Percentiles rank a stretch among this genome's conserved stretches.
These are phyloP conservation scores for Oenanthe sinensis DNA, from an alignment of 129 eudicot genomes.

Conservation along the genomic window DNA sequence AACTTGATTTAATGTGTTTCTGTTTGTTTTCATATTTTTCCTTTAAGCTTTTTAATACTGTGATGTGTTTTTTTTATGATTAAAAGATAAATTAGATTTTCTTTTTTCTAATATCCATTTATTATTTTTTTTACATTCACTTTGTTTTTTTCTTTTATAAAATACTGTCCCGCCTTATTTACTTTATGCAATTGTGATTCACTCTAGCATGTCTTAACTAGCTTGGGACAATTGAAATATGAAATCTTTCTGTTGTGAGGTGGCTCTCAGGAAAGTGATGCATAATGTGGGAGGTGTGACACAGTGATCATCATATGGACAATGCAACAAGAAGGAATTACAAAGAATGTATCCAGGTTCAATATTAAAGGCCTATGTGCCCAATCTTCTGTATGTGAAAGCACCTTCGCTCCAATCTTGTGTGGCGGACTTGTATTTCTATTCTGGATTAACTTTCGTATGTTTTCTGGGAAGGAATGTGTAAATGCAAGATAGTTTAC, in stretches of 20 bases:
- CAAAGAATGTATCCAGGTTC: constrained; percentile 23
- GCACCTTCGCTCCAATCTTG: constrained; percentile 15
- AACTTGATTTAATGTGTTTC: too few species aligned
- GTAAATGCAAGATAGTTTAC: constrained; percentile 14
- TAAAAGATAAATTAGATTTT: too few species aligned
- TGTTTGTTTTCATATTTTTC: too few species aligned
- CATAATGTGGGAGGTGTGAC: constrained; percentile 16
- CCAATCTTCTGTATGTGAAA: constrained; percentile 9
- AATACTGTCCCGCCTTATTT: neutral
- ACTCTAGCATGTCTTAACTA: neutral
- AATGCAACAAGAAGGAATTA: neutral
- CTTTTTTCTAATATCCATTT: too few species aligned
- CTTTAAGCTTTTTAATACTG: too few species aligned
- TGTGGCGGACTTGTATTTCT: constrained; percentile 10
- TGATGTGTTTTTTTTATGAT: too few species aligned
- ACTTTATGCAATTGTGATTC: neutral
- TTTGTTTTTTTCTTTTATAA: too few species aligned
- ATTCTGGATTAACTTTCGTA: constrained; percentile 7
- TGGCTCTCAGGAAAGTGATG: constrained; percentile 27
- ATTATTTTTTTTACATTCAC: too few species aligned
- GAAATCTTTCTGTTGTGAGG: neutral
- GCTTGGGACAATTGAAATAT: neutral
- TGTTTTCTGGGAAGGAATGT: constrained; percentile 17
- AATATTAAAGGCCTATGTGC: constrained; percentile 2
- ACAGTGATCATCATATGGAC: neutral